Conservation (phyloP, 2,329 filamentous ascomycete genomes). For the Shiraia sp. region DNA sequence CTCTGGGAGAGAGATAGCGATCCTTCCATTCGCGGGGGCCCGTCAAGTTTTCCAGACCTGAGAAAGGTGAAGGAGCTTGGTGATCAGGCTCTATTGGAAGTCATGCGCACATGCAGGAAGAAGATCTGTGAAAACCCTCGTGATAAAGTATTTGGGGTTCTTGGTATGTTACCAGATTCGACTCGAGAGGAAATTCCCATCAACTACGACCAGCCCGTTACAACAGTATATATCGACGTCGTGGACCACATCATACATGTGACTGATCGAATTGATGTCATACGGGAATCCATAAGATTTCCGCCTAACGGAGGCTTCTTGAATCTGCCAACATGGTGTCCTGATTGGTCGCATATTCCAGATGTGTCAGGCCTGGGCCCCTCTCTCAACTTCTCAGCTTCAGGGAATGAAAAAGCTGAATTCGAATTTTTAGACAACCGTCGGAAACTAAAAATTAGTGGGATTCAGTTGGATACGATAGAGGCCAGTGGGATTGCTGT, state of each 20-base stretch:
- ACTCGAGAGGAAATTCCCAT: conserved; percentile 30
- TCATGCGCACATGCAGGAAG: conserved; percentile 25
- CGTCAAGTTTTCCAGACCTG: conserved; percentile 17
- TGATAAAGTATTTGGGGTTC: conserved; percentile 46
- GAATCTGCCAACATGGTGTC: conserved; percentile 41
- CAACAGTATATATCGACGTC: conserved; percentile 42
- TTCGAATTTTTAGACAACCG: conserved; percentile 27
- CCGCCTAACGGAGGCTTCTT: conserved; percentile 24
- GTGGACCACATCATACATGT: conserved; percentile 35
- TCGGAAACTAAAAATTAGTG: conserved; percentile 34
- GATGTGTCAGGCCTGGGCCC: conserved; percentile 16
- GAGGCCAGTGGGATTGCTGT: conserved; percentile 31
- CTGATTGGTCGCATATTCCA: conserved; percentile 43
- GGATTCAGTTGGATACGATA: conserved; percentile 36
- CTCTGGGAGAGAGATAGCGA: conserved; percentile 18
- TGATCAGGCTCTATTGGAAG: conserved; percentile 23
- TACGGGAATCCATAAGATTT: conserved; percentile 43
- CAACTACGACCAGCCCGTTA: conserved; percentile 38
- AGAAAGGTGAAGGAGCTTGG: conserved; percentile 10
- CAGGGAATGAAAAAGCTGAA: conserved; percentile 11
- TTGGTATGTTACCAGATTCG: conserved; percentile 36
- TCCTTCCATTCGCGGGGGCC: conserved; percentile 18
- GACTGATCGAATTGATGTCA: conserved; percentile 36
- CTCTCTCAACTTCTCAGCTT: conserved; percentile 22
- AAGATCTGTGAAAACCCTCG: conserved; percentile 36